A percentile compares a stretch with the other conserved stretches of the same genome.
Evolutionary conservation across 495 filamentous ascomycete genomes (phyloP).

Genomic region (Aspergillus cristatus): DNA sequence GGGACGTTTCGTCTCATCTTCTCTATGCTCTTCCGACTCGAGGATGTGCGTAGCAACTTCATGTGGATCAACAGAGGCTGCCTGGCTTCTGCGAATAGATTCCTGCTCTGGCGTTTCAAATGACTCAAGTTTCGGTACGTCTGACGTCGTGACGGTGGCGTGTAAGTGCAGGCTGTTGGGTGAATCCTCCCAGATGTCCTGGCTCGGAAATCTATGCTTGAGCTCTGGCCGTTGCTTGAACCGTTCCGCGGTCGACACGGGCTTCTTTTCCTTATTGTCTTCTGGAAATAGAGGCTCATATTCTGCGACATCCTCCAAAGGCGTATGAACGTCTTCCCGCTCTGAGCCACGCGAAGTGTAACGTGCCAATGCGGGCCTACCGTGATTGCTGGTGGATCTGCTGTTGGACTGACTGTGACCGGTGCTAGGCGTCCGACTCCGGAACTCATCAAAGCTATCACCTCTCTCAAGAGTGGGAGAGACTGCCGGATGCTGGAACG

Average conservation of each 20-base stretch:
- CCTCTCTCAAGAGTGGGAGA: constrained; percentile 55
- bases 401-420: constrained; percentile 63
- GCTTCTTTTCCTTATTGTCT: constrained; percentile 50
- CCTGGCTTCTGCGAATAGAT: constrained; percentile 38
- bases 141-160: constrained; percentile 77
- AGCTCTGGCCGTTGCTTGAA: constrained; percentile 54
- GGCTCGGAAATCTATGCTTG: constrained; percentile 79
- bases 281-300: constrained; percentile 95
- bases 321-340: constrained; percentile 49
- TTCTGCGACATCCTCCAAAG: constrained; percentile 83
- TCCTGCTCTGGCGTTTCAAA: constrained; percentile 54
- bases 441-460: constrained; percentile 44
- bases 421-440: constrained; percentile 45
- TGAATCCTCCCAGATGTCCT: constrained; percentile 95
- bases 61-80: constrained; percentile 37
- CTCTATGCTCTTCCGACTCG: constrained; percentile 17
- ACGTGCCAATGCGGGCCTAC: constrained; percentile 34
- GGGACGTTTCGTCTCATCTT: constrained; percentile 40
- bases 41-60: constrained; percentile 34
- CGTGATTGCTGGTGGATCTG: constrained; percentile 57
- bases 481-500: constrained; percentile 63
- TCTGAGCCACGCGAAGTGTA: constrained; percentile 42
- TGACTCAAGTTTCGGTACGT: constrained; percentile 30
- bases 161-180: constrained; percentile 78
- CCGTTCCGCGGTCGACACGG: constrained; percentile 48